Percentiles rank a stretch among this genome's conserved stretches.
Conservation (phyloP, 441 rosid species). For the Francoa sonchifolia region DNA sequence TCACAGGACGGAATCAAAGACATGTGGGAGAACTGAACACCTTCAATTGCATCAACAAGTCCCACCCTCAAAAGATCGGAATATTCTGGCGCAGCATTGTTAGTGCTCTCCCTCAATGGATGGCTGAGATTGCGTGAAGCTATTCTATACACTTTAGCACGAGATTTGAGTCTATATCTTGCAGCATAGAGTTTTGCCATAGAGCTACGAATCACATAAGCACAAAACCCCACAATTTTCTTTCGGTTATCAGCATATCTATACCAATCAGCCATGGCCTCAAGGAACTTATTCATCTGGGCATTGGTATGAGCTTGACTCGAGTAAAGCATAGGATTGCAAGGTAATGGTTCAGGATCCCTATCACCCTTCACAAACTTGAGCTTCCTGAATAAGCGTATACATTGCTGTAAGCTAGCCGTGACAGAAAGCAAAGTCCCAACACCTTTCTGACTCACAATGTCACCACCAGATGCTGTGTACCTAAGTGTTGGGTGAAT, state of each 20-base stretch:
- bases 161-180: slow-evolving; percentile 86
- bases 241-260: slow-evolving; percentile 86
- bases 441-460: slow-evolving; percentile 74
- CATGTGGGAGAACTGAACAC: slow-evolving; percentile 91
- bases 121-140: slow-evolving; percentile 80
- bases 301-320: slow-evolving; percentile 95
- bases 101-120: slow-evolving; percentile 74
- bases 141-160: slow-evolving; percentile 82
- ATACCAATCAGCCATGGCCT: slow-evolving; percentile 98
- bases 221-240: slow-evolving; percentile 94
- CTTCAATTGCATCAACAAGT: slow-evolving; percentile 89
- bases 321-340: slow-evolving; percentile 91
- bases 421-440: slow-evolving; percentile 93
- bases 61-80: slow-evolving; percentile 96
- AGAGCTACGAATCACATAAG: slow-evolving; percentile 87
- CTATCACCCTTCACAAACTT: slow-evolving; percentile 81
- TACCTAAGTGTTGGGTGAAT: slow-evolving; percentile 82
- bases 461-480: slow-evolving; percentile 66
- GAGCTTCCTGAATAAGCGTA: slow-evolving; percentile 68
- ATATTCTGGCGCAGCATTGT: slow-evolving; percentile 85
- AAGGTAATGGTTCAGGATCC: slow-evolving; percentile 93
- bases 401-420: slow-evolving; percentile 80
- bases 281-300: slow-evolving; percentile 98
- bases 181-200: slow-evolving; percentile 95
- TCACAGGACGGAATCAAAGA: slow-evolving; percentile 89